Evolutionary conservation across 345 rosid genomes (phyloP).

Genomic region (Citrus sinensis): DVS_A1.0 CM039169.1:27623501-27624000

Average conservation of each 20-base stretch:
- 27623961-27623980: conserved; percentile 39
- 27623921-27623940: conserved; percentile 71
- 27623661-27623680: conserved; percentile 80
- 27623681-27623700: conserved; percentile 81
- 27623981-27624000: conserved; percentile 46
- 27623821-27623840: not conserved
- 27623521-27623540: conserved; percentile 6
- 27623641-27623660: conserved; percentile 76
- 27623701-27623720: conserved; percentile 92
- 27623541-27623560: conserved; percentile 1
- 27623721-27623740: conserved; percentile 55
- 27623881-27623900: conserved; percentile 54
- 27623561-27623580: conserved; percentile 9
- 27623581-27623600: conserved; percentile 40
- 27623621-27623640: conserved; percentile 72
- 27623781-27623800: conserved; percentile 65
- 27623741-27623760: conserved; percentile 65
- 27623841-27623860: not conserved
- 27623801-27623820: conserved; percentile 7
- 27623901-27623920: conserved; percentile 70
- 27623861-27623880: conserved; percentile 16
- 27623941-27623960: conserved; percentile 63
- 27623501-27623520: conserved; percentile 4
- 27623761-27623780: conserved; percentile 47
- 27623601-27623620: conserved; percentile 67